Evolutionary conservation across 2,329 filamentous ascomycete genomes (phyloP), one percentile per base, ranked within the genome.

Genomic region (Fusarium algeriense): DNA sequence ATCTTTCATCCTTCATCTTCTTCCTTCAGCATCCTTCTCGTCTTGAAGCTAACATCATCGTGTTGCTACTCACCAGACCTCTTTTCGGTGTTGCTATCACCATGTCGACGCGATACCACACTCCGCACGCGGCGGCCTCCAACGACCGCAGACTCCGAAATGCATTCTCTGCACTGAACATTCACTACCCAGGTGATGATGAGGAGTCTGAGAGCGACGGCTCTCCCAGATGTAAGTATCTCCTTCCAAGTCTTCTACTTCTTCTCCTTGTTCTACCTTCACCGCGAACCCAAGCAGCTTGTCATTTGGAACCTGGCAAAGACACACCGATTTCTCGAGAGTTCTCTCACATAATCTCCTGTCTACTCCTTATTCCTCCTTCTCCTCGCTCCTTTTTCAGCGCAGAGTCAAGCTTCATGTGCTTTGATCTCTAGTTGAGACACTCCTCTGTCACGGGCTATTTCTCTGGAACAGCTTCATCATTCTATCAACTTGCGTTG

Each of bases 41-140:
- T 15, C 20, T 26, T 8, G 12, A 41, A 57, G 35, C 46, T 57
- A n/a, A 46, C 6, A 7, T 34, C 14, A 12, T 32, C 14, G 14
- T 34, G 43, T 58, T 19, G 17, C 5, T 15, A 9, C 37, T 43
- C 17, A 34, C n/a, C 23, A 65, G 28, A 28, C 9, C 23, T 17
- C 8, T 26, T 15, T 28, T 43, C 38, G 28, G 40, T 32, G 38
- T 23, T 34, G 20, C 35, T 56, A 20, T 38, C 53, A 37, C 11
- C 14, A 71, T 71, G 69, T 52, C 65, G 38, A 70, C 69, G 28
- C 48, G 48, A 46, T 50, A 59, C 19, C 69, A 53, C 11, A 70
- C 60, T 23, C 54, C 61, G 17, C 60, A 44, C 13, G 48, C 43
- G 9, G 48, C 40, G 20, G 40, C 52, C n/a, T 57, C 41, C 11